phyloP scores from a whole-genome alignment of 1,139 yeast genomes.

The Kodamaea ohmeri region DNA sequence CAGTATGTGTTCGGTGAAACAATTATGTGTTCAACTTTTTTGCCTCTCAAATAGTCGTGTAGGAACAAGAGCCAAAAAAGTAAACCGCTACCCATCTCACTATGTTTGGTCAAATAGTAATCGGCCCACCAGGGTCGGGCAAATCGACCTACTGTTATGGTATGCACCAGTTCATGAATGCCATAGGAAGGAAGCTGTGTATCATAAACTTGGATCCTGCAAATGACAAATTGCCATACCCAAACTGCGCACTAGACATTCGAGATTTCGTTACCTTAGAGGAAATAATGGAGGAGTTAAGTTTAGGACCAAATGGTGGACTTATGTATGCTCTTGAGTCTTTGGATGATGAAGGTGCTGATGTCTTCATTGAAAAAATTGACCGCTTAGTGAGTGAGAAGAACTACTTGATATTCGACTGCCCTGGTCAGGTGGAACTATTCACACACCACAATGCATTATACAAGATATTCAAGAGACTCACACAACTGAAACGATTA shows the following conservation, averaged over 20 bases:
- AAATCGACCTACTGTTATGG: slow-evolving; percentile 95
- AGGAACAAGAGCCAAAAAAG: neutral
- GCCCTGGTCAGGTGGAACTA: slow-evolving; percentile 56
- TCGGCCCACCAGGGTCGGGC: slow-evolving; percentile 98
- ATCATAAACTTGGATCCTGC: slow-evolving; percentile 93
- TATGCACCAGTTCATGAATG: slow-evolving; percentile 84
- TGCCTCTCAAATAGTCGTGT: slow-evolving; percentile 11
- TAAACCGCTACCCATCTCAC: neutral
- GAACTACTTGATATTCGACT: slow-evolving; percentile 82
- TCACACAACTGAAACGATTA: slow-evolving; percentile 52
- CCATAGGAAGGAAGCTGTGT: slow-evolving; percentile 85
- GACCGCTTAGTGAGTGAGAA: slow-evolving; percentile 55
- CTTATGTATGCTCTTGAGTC: slow-evolving; percentile 84
- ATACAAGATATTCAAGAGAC: slow-evolving; percentile 33
- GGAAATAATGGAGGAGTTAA: slow-evolving; percentile 82
- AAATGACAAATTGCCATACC: slow-evolving; percentile 78
- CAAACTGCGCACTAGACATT: slow-evolving; percentile 75
- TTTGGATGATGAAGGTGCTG: slow-evolving; percentile 42
- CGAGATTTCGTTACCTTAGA: slow-evolving; percentile 84
- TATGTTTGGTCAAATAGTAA: slow-evolving; percentile 84
- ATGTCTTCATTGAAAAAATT: slow-evolving; percentile 59
- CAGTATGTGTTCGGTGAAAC: neutral
- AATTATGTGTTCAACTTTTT: slow-evolving; percentile 4
- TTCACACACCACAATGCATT: slow-evolving; percentile 47
- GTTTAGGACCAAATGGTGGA: slow-evolving; percentile 93